These are phyloP conservation scores for Ochetophila trinervis DNA, from an alignment of 306 rosid species.

Conservation along the genomic window DNA sequence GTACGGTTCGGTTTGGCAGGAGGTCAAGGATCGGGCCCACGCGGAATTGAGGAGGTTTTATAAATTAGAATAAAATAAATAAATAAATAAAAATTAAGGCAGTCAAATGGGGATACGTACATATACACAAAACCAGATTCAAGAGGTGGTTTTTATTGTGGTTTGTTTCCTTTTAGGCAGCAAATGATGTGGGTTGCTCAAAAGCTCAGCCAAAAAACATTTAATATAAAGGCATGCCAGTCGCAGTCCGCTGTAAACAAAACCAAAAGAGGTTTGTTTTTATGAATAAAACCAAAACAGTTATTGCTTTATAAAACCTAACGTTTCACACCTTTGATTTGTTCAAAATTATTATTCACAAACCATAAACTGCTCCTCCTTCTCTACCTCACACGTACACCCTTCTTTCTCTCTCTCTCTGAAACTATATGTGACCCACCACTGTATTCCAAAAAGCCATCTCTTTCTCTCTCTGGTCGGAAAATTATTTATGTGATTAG, in stretches of 20 bases:
- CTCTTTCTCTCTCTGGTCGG: no score
- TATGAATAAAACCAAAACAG: no score
- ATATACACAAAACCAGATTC: conserved; percentile 24
- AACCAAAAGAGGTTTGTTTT: no score
- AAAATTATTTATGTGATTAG: no score
- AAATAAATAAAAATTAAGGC: conserved; percentile 24
- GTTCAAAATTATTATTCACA: no score
- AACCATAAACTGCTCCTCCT: not conserved
- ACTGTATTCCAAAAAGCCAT: no score
- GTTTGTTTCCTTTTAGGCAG: conserved; percentile 31
- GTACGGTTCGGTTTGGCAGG: conserved; percentile 12
- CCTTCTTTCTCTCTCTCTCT: not conserved
- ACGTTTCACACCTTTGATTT: not conserved
- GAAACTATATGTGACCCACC: no score
- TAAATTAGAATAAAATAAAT: not conserved
- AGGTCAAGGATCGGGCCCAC: not conserved
- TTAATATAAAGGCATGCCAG: not conserved
- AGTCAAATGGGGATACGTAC: conserved; percentile 42
- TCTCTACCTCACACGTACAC: not conserved
- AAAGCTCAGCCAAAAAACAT: not conserved
- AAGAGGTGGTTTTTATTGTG: not conserved
- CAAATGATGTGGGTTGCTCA: conserved; percentile 19
- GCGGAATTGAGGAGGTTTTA: conserved; percentile 20
- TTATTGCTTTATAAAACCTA: not conserved
- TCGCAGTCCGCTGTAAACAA: no score